Evolutionary conservation across 176 grass and related monocot genomes (phyloP).

Genomic region (Oryza brachyantha): DNA sequence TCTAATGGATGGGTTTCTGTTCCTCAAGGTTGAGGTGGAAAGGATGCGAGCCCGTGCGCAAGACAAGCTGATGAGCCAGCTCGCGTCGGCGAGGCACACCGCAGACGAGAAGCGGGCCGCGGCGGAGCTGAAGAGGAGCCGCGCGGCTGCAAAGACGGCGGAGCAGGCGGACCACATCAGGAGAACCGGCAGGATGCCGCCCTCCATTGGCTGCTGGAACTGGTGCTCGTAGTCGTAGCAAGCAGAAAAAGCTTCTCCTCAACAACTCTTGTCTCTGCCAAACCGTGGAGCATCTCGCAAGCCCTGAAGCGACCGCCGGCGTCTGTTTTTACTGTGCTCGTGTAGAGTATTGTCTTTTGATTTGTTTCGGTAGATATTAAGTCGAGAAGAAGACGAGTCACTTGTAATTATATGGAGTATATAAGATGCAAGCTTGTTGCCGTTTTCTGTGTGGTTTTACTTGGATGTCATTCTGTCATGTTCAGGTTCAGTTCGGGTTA

Average conservation of each 20-base stretch:
- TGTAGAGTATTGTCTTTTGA: background rate
- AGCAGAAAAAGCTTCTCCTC: background rate
- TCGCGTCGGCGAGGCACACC: conserved; percentile 60
- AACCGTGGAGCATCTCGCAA: background rate
- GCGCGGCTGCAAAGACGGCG: conserved; percentile 45
- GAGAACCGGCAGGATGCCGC: conserved; percentile 71
- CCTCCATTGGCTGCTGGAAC: conserved; percentile 67
- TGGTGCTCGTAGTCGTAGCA: conserved; percentile 59
- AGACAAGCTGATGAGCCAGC: conserved; percentile 74
- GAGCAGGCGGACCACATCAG: conserved; percentile 83
- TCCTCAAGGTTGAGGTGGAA: conserved; percentile 76
- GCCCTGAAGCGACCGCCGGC: background rate
- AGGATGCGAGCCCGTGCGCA: conserved; percentile 73
- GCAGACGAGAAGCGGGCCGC: conserved; percentile 66
- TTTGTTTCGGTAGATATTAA: conserved; percentile 37
- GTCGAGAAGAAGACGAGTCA: background rate
- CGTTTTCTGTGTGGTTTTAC: conserved; percentile 10
- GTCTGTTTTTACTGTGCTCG: background rate
- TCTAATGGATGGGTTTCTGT: background rate
- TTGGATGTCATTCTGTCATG: background rate
- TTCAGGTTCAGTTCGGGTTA: background rate
- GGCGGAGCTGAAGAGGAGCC: conserved; percentile 57
- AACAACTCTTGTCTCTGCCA: no score
- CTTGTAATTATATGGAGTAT: conserved; percentile 26
- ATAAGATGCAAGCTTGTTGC: conserved; percentile 8